Conservation (phyloP, 306 rosid species). For the Vicia sativa region DNA sequence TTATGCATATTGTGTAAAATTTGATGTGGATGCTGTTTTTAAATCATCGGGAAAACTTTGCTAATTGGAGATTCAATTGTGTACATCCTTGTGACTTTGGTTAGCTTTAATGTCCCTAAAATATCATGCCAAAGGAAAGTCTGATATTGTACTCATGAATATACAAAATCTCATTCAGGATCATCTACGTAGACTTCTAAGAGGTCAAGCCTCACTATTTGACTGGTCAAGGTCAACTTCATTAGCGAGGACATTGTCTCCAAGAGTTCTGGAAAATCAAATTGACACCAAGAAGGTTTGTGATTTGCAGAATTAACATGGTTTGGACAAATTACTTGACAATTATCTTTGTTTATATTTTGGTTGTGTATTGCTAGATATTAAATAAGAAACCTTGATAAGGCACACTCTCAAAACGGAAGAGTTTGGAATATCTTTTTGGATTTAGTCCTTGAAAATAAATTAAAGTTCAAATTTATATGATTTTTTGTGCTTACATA, state of each 20-base stretch:
- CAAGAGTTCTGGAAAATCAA: constrained; percentile 97
- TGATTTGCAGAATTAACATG: constrained; percentile 36
- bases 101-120: constrained; percentile 25
- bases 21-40: constrained; percentile 20
- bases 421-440: constrained; percentile 26
- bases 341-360: constrained; percentile 18
- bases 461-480: constrained; percentile 22
- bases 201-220: constrained; percentile 97
- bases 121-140: constrained; percentile 26
- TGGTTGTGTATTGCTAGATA: constrained; percentile 23
- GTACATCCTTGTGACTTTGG: not conserved
- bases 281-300: constrained; percentile 97
- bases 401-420: constrained; percentile 1
- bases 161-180: constrained; percentile 61
- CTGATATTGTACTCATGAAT: constrained; percentile 22
- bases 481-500: constrained; percentile 13
- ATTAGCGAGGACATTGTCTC: constrained; percentile 92
- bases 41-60: not conserved
- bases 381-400: not conserved
- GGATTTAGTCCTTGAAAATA: constrained; percentile 17
- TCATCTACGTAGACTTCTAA: constrained; percentile 88
- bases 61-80: constrained; percentile 12
- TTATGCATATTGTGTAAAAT: constrained; percentile 3
- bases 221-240: constrained; percentile 96
- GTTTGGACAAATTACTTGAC: constrained; percentile 32